Conservation (phyloP, 768 basidiomycete species). For the Lepiota venenata region DNA sequence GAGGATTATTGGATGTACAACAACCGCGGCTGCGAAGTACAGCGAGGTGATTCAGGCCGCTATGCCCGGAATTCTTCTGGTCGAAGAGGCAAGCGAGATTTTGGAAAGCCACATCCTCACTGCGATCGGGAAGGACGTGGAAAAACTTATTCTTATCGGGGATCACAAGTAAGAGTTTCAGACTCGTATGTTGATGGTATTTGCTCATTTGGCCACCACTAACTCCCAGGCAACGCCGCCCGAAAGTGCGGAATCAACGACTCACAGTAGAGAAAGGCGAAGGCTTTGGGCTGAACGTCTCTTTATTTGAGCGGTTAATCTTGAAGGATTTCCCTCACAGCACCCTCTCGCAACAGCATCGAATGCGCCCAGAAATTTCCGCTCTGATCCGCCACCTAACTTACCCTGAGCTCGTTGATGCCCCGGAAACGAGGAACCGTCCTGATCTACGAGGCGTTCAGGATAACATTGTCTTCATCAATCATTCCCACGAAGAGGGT, state of each 20-base stretch:
- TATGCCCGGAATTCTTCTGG: constrained; percentile 51
- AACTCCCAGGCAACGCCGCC: constrained; percentile 57
- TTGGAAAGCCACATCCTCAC: constrained; percentile 65
- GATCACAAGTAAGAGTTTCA: constrained; percentile 58
- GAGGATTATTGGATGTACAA: constrained; percentile 64
- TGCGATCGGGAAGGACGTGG: constrained; percentile 41
- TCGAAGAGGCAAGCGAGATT: constrained; percentile 75
- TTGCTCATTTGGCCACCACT: neutral
- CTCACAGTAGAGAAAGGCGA: constrained; percentile 67
- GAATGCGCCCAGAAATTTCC: constrained; percentile 77
- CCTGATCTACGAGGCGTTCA: constrained; percentile 51
- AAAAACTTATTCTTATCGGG: constrained; percentile 63
- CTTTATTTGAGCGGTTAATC: constrained; percentile 68
- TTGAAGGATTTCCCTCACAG: constrained; percentile 58
- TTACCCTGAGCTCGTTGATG: constrained; percentile 62
- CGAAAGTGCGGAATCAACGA: constrained; percentile 63
- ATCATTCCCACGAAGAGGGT: constrained; percentile 56
- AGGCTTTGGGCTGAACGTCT: constrained; percentile 64
- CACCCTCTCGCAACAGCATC: constrained; percentile 55
- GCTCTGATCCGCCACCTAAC: constrained; percentile 56
- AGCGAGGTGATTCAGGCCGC: constrained; percentile 40
- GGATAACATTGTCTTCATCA: constrained; percentile 58
- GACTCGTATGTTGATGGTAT: neutral
- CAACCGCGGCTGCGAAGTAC: constrained; percentile 67
- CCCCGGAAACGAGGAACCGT: constrained; percentile 43